These are phyloP conservation scores for Metschnikowia lunata DNA, from an alignment of 805 yeast species.

Conservation along the genomic window DNA sequence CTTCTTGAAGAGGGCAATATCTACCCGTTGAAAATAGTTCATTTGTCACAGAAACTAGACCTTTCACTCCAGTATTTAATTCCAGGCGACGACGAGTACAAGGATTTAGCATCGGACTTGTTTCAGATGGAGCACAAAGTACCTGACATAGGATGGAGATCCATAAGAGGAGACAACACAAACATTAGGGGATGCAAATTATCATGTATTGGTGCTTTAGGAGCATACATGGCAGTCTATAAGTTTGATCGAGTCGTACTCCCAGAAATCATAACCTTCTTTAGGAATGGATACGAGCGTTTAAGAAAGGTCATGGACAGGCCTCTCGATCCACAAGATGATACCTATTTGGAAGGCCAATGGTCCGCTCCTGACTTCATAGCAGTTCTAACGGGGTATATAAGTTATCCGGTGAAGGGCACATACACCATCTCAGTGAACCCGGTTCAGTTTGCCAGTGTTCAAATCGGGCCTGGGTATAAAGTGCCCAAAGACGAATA, in stretches of 20 bases:
- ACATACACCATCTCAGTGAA: background rate
- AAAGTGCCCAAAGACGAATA: background rate
- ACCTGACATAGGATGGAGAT: background rate
- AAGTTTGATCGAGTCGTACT: background rate
- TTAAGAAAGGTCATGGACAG: constrained; percentile 1
- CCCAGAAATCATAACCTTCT: background rate
- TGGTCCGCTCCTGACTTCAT: background rate
- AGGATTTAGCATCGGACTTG: background rate
- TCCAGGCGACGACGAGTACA: background rate
- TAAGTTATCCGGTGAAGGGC: background rate
- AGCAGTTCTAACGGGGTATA: background rate
- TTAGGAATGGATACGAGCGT: constrained; percentile 1
- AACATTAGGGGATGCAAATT: background rate
- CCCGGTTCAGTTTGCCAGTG: background rate
- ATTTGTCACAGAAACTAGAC: background rate
- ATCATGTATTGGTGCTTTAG: background rate
- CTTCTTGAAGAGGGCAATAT: background rate
- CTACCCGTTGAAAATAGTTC: background rate
- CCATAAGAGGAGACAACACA: background rate
- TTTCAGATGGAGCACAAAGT: background rate
- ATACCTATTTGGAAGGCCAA: background rate
- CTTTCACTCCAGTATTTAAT: background rate
- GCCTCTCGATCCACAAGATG: background rate
- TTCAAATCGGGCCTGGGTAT: constrained; percentile 1
- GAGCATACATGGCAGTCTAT: background rate